These are phyloP conservation scores for Bryoglossum gracile DNA, from an alignment of 495 filamentous ascomycete species.

Conservation along the genomic window DNA sequence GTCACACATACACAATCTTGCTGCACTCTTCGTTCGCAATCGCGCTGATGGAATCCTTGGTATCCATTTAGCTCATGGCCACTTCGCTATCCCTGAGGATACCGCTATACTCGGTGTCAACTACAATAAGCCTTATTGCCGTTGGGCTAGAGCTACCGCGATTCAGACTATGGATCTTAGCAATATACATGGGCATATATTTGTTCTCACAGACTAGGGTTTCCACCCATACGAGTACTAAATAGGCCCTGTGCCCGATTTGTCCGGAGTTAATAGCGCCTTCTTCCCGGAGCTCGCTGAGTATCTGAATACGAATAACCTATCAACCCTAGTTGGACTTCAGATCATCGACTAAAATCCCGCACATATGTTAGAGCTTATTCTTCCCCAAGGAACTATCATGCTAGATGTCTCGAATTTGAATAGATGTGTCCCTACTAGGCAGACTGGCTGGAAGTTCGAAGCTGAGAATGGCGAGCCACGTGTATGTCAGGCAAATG, in stretches of 20 bases:
- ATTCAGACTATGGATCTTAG: slow-evolving; percentile 12
- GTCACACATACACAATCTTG: slow-evolving; percentile 13
- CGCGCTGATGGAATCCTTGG: slow-evolving; percentile 9
- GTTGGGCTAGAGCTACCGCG: slow-evolving; percentile 4
- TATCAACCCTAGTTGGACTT: slow-evolving; percentile 11
- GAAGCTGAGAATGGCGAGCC: slow-evolving; percentile 7
- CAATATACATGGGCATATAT: slow-evolving; percentile 10
- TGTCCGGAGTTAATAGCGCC: slow-evolving; percentile 8
- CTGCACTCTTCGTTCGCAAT: slow-evolving; percentile 12
- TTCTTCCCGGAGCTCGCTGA: slow-evolving; percentile 7
- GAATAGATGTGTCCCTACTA: slow-evolving; percentile 11
- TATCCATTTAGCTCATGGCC: slow-evolving; percentile 14
- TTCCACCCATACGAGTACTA: slow-evolving; percentile 14
- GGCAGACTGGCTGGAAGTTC: slow-evolving; percentile 10
- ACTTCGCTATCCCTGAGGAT: slow-evolving; percentile 9
- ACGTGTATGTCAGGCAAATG: slow-evolving; percentile 6
- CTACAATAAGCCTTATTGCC: slow-evolving; percentile 13
- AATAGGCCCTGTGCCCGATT: slow-evolving; percentile 13
- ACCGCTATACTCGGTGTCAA: slow-evolving; percentile 12
- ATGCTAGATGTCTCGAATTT: slow-evolving; percentile 9
- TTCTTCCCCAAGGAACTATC: slow-evolving; percentile 6
- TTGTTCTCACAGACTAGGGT: slow-evolving; percentile 13
- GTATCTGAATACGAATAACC: slow-evolving; percentile 13
- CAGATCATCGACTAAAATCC: slow-evolving; percentile 4
- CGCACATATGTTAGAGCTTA: slow-evolving; percentile 7